Evolutionary conservation across 2,329 filamentous ascomycete species (phyloP).

Genomic region (Dactylonectria macrodidyma): DNA sequence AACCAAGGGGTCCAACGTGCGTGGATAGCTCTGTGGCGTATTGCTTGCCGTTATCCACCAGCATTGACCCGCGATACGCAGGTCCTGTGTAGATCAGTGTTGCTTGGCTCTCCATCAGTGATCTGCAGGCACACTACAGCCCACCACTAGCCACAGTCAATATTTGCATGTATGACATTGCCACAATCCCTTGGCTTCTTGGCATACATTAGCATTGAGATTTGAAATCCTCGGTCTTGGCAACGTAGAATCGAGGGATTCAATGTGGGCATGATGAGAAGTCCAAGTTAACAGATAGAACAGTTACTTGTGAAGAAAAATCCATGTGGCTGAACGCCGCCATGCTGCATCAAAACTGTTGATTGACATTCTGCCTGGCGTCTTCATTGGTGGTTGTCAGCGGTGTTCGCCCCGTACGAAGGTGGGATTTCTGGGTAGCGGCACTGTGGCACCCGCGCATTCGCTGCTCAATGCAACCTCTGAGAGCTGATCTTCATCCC

Average conservation of each 20-base stretch:
- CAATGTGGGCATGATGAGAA: too few relatives aligned
- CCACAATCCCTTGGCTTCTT: neutral
- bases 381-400: neutral
- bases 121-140: constrained; percentile 41
- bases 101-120: constrained; percentile 33
- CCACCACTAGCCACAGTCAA: neutral
- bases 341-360: neutral
- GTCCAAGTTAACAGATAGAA: neutral
- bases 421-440: neutral
- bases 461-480: constrained; percentile 19
- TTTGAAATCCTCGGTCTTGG: too few relatives aligned
- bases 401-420: constrained; percentile 9
- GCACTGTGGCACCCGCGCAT: constrained; percentile 21
- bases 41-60: neutral
- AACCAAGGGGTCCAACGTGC: constrained; percentile 20
- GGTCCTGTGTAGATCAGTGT: neutral
- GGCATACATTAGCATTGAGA: too few relatives aligned
- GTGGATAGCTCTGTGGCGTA: constrained; percentile 12
- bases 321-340: neutral
- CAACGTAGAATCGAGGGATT: too few relatives aligned
- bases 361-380: neutral
- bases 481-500: constrained; percentile 41
- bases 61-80: constrained; percentile 15
- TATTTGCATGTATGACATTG: neutral
- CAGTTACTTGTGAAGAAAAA: neutral